Percentiles rank a stretch among this genome's conserved stretches.
Conservation (phyloP, 2,329 filamentous ascomycete genomes). For the Pyrenophora seminiperda region DNA sequence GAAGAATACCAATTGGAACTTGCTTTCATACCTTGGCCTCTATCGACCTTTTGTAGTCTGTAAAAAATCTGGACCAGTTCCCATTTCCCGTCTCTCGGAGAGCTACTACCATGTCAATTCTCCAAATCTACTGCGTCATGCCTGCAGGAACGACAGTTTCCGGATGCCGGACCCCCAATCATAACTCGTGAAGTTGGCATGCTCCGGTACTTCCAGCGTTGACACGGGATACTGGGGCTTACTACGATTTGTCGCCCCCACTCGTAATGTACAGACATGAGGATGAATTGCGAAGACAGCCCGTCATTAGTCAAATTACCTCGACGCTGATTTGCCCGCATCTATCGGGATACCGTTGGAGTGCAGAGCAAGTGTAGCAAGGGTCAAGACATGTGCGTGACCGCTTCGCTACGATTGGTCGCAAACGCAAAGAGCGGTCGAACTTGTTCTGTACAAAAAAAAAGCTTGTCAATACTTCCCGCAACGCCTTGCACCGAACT, state of each 20-base stretch:
- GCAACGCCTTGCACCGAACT: constrained; percentile 3
- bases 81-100: constrained; percentile 4
- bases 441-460: neutral
- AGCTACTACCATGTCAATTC: constrained; percentile 7
- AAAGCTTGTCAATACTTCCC: constrained; percentile 8
- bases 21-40: constrained; percentile 7
- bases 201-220: constrained; percentile 15
- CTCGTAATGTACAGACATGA: constrained; percentile 8
- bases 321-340: constrained; percentile 11
- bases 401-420: constrained; percentile 9
- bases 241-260: constrained; percentile 3
- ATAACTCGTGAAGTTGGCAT: constrained; percentile 21
- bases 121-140: constrained; percentile 25
- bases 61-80: constrained; percentile 1
- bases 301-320: constrained; percentile 16
- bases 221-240: constrained; percentile 6
- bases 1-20: constrained; percentile 4
- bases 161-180: constrained; percentile 23
- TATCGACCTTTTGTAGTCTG: constrained; percentile 29
- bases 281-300: neutral
- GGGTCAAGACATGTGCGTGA: constrained; percentile 14
- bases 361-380: constrained; percentile 1
- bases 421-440: neutral
- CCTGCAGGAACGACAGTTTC: constrained; percentile 24
- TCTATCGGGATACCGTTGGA: neutral